Conservation (phyloP, 345 rosid genomes). For the Hypericum androsaemum region DNA sequence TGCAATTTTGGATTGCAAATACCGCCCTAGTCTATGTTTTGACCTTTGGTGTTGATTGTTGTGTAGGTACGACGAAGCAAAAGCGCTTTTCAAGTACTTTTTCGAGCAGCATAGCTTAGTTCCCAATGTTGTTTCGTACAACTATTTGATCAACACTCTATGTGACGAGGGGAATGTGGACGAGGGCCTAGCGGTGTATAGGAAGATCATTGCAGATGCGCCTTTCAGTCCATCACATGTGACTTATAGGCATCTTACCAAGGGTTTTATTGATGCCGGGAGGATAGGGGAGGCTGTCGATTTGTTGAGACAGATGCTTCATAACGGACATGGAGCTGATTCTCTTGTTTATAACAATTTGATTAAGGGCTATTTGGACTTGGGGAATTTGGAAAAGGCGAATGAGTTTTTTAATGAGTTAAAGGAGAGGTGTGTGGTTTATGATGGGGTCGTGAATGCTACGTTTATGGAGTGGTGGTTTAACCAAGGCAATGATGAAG, state of each 20-base stretch:
- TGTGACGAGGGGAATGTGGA: conserved; percentile 87
- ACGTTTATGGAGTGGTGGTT: conserved; percentile 97
- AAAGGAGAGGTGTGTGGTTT: conserved; percentile 65
- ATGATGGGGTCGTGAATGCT: conserved; percentile 81
- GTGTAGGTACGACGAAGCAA: conserved; percentile 40
- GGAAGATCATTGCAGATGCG: conserved; percentile 54
- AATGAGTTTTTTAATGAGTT: conserved; percentile 83
- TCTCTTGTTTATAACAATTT: conserved; percentile 74
- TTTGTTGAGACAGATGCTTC: conserved; percentile 77
- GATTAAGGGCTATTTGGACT: conserved; percentile 60
- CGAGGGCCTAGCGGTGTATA: conserved; percentile 52
- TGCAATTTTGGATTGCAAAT: too few species aligned
- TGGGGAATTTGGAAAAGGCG: conserved; percentile 74
- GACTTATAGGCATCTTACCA: conserved; percentile 86
- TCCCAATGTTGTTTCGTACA: conserved; percentile 88
- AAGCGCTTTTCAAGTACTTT: conserved; percentile 66
- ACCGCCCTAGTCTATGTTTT: too few species aligned
- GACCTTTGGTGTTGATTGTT: not conserved
- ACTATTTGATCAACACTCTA: conserved; percentile 75
- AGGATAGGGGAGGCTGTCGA: conserved; percentile 73
- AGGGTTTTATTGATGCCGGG: conserved; percentile 72
- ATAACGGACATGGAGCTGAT: conserved; percentile 90
- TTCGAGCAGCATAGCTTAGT: conserved; percentile 69
- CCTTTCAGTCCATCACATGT: conserved; percentile 75
- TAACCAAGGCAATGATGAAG: conserved; percentile 71